These are phyloP conservation scores for Melocanna baccifera DNA, from an alignment of 176 grass and related monocot species.

Conservation along the genomic window DNA sequence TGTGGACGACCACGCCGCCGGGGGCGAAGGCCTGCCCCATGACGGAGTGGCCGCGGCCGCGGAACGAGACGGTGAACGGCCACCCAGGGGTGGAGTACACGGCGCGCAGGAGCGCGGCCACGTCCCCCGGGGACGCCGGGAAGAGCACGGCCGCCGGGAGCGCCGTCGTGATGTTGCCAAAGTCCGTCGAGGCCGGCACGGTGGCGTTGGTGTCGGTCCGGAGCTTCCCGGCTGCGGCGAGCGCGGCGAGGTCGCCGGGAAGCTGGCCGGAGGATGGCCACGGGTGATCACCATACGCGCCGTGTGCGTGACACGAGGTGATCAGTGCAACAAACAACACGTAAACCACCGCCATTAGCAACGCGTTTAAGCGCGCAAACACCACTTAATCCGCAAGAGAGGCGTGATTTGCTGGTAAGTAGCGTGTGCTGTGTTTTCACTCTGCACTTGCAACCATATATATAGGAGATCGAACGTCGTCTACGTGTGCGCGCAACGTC, in stretches of 20 bases:
- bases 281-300: background rate
- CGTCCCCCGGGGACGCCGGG: conserved; percentile 48
- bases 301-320: conserved; percentile 19
- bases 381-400: background rate
- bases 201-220: conserved; percentile 44
- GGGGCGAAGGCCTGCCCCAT: conserved; percentile 61
- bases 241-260: conserved; percentile 40
- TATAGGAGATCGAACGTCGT: background rate
- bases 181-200: conserved; percentile 57
- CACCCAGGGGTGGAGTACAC: conserved; percentile 13
- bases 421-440: conserved; percentile 19
- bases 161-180: conserved; percentile 56
- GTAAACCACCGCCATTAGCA: conserved; percentile 40
- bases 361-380: background rate
- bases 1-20: conserved; percentile 65
- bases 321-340: conserved; percentile 17
- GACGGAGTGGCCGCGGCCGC: conserved; percentile 79
- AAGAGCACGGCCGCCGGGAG: conserved; percentile 59
- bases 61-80: conserved; percentile 53
- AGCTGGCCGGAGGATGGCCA: conserved; percentile 17
- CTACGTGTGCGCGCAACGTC: background rate
- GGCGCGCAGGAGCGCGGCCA: conserved; percentile 50
- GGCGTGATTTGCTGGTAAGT: conserved; percentile 15
- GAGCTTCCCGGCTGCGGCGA: conserved; percentile 35
- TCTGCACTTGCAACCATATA: background rate